Conservation (phyloP, 257 asterid genomes). For the Solanum virginianum region DNA sequence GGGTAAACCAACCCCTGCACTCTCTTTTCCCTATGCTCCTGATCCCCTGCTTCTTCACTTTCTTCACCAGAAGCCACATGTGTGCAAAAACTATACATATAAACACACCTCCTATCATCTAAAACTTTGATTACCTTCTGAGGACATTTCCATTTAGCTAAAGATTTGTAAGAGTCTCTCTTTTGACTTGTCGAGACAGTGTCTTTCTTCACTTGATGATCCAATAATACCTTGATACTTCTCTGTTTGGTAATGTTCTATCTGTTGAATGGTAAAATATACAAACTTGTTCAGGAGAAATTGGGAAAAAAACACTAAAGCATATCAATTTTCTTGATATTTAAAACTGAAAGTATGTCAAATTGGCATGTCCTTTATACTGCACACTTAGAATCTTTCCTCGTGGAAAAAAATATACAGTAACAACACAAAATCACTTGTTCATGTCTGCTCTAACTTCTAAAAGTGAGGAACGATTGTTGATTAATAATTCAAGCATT, state of each 20-base stretch:
- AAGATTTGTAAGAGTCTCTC: not conserved
- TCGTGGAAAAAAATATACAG: not conserved
- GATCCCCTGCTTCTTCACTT: slow-evolving; percentile 23
- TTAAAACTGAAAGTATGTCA: not conserved
- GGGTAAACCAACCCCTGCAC: slow-evolving; percentile 15
- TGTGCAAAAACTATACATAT: not conserved
- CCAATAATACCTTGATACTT: too few species aligned
- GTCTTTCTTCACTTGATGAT: too few species aligned
- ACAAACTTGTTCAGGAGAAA: not conserved
- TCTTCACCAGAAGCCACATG: slow-evolving; percentile 40
- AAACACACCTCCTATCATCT: not conserved
- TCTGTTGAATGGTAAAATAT: not conserved
- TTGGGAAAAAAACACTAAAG: not conserved
- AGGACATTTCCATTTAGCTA: slow-evolving; percentile 15
- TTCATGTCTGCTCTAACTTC: not conserved
- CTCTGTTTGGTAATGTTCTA: too few species aligned
- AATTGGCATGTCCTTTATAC: not conserved
- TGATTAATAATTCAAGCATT: not conserved
- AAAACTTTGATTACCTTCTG: slow-evolving; percentile 1
- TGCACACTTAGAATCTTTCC: not conserved
- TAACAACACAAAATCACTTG: not conserved
- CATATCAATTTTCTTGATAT: not conserved
- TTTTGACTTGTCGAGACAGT: not conserved
- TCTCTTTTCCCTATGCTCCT: slow-evolving; percentile 6
- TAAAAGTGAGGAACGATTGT: not conserved